phyloP scores from a whole-genome alignment of 164 flowering plant species.

The Magnolia changhungtana region DNA sequence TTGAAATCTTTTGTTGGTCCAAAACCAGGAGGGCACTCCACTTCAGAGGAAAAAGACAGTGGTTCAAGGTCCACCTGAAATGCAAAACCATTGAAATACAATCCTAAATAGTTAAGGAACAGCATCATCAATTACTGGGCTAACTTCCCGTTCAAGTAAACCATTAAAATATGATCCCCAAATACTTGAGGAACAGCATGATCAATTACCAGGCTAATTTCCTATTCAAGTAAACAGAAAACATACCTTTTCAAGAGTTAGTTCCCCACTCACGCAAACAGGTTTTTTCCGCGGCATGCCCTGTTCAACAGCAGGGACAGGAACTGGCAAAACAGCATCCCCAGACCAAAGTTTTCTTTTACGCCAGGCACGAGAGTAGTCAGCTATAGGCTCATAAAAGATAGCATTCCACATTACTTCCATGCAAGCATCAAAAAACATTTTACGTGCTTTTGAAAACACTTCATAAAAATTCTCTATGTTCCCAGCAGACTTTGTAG shows the following conservation, averaged over 20 bases:
- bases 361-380: slow-evolving; percentile 61
- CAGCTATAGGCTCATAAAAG: slow-evolving; percentile 61
- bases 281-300: slow-evolving; percentile 5
- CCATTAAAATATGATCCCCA: slow-evolving; percentile 4
- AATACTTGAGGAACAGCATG: not conserved
- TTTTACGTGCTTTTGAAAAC: slow-evolving; percentile 28
- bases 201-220: not conserved
- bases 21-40: slow-evolving; percentile 65
- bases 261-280: slow-evolving; percentile 5
- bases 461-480: slow-evolving; percentile 44
- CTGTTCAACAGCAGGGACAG: slow-evolving; percentile 12
- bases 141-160: slow-evolving; percentile 1
- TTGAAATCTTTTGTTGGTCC: slow-evolving; percentile 19
- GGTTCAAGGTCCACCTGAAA: slow-evolving; percentile 30
- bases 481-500: slow-evolving; percentile 53
- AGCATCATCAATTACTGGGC: not conserved
- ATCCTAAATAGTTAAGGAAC: not conserved
- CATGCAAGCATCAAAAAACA: slow-evolving; percentile 59
- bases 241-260: slow-evolving; percentile 31
- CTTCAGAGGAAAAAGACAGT: slow-evolving; percentile 21
- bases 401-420: slow-evolving; percentile 86
- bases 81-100: slow-evolving; percentile 12
- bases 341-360: slow-evolving; percentile 57
- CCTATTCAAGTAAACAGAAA: not conserved
- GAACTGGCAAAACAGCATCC: slow-evolving; percentile 13